Evolutionary conservation across 2,329 filamentous ascomycete genomes (phyloP).

Genomic region (Microsporum ferrugineum): DNA sequence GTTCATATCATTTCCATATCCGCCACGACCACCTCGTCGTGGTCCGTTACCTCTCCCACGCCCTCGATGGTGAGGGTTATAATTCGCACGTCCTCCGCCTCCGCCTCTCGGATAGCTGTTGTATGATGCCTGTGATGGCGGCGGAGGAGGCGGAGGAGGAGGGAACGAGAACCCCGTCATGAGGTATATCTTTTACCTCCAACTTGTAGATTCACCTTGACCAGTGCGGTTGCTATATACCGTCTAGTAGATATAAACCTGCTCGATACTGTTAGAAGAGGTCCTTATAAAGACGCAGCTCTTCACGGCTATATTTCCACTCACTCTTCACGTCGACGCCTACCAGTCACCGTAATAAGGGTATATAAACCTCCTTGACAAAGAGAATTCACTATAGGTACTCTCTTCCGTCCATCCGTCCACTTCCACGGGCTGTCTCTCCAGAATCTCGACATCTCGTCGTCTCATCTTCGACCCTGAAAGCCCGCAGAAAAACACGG

Average conservation of each 20-base stretch:
- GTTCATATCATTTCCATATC: not conserved
- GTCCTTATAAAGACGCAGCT: no score
- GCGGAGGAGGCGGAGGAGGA: slow-evolving; percentile 34
- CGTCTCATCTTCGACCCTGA: not conserved
- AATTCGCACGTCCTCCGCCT: slow-evolving; percentile 17
- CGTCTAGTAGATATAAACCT: no score
- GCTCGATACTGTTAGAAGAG: no score
- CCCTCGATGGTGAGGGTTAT: not conserved
- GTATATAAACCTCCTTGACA: no score
- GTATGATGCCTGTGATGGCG: slow-evolving; percentile 21
- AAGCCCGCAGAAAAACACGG: not conserved
- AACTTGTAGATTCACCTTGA: no score
- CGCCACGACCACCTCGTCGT: not conserved
- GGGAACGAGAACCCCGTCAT: slow-evolving; percentile 35
- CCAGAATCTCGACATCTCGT: not conserved
- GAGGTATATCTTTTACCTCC: slow-evolving; percentile 19
- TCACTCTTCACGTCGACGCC: no score
- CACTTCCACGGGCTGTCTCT: not conserved
- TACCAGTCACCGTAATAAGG: no score
- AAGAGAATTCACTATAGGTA: not conserved
- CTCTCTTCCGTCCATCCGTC: not conserved
- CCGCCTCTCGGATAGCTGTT: slow-evolving; percentile 16
- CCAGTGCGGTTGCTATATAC: no score
- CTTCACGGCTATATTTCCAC: no score
- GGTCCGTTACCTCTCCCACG: not conserved